Base-by-base conservation (phyloP, 2,329 filamentous ascomycete genomes). In the Rutstroemia sydowiana region DNA sequence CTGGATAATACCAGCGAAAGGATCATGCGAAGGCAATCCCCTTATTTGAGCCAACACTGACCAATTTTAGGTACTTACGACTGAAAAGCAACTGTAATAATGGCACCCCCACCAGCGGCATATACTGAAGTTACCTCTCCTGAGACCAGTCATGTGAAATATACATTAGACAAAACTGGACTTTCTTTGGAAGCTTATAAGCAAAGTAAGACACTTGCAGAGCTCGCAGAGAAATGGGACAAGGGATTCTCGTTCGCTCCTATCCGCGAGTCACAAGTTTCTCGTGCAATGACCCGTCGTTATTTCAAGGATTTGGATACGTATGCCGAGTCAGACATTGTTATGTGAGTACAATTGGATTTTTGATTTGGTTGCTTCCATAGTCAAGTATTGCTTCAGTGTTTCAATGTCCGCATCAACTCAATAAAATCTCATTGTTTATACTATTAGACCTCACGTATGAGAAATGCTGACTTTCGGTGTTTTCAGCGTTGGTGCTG, bases 1-100 rank as follows among this genome's bases (percentile, higher is more conserved):
- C 87, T 88, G 87, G 88, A 91, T 92, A 92, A 93, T 93, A 88
- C 88, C 87, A 90, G 90, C 90, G 90, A 90, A 93, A 95, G 90
- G 86, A 95, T 93, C 89, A 95, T 95, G 88, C 88, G 79, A 74
- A 71, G 72, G 69, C 64, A 26, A 34, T 42, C 67, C 68, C 63
- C 65, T 59, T 61, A 63, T 55, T 51, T 60, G 58, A 57, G 64
- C 63, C 60, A 65, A 49, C 59, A 68, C 66, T 70, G 71, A 72
- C 70, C 66, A 63, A 61, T 58, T 69, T 65, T 65, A 72, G 65
- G 65, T 64, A 61, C 62, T 59, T 62, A 26, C 65, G 58, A 65
- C 59, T 57, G 55, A 61, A 59, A 63, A 54, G 60, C 57, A 54
- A 34, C 63, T n/a, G 23, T 11, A 69, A 81, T 66, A 63, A 95